Conservation (phyloP, 495 filamentous ascomycete genomes). For the Aspergillus asperescens region DNA sequence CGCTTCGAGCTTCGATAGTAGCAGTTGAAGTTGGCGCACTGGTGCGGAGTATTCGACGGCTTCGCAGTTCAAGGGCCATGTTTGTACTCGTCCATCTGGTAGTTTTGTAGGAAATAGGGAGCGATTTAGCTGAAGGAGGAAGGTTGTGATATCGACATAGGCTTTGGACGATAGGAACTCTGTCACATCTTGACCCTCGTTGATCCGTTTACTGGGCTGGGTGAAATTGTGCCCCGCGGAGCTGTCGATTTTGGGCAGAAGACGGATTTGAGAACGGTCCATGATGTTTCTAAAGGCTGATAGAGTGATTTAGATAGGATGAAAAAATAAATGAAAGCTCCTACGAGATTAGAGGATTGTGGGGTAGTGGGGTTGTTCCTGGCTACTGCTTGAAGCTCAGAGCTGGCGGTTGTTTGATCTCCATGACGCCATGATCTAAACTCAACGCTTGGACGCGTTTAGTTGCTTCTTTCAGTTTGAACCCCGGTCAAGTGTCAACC, state of each 20-base stretch:
- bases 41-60: slow-evolving; percentile 51
- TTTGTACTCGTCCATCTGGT: slow-evolving; percentile 34
- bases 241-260: slow-evolving; percentile 29
- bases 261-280: slow-evolving; percentile 21
- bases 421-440: slow-evolving; percentile 4
- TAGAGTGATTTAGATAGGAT: neutral
- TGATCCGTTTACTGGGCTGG: slow-evolving; percentile 62
- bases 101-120: slow-evolving; percentile 70
- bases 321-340: neutral
- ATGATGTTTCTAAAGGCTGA: neutral
- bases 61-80: slow-evolving; percentile 50
- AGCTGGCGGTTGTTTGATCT: neutral
- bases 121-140: slow-evolving; percentile 82
- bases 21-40: slow-evolving; percentile 55
- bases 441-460: neutral
- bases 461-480: neutral
- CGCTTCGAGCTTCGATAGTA: slow-evolving; percentile 56
- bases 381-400: neutral
- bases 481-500: neutral
- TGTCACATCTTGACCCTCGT: slow-evolving; percentile 71
- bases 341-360: neutral
- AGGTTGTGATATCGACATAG: slow-evolving; percentile 79
- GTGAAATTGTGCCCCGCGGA: slow-evolving; percentile 29
- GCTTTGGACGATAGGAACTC: slow-evolving; percentile 72
- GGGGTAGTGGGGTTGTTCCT: neutral